Base-by-base conservation (phyloP, 106 monocot genomes). In the Amphibolis antarctica region DNA sequence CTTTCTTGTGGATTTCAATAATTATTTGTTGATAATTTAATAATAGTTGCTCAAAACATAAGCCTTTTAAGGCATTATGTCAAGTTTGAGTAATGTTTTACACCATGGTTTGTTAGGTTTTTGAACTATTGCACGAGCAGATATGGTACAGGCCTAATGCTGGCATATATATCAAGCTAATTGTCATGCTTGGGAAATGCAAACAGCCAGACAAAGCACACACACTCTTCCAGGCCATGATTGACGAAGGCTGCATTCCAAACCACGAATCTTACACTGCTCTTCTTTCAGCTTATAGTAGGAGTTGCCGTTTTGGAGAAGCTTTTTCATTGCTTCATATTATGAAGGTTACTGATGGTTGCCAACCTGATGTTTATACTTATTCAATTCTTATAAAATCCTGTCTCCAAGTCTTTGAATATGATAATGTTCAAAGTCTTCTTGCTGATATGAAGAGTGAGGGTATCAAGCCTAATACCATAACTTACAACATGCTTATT, bases 181-280 rank as follows among this genome's bases (percentile, higher is more conserved):
- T 96, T 67, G 89, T 90, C 51, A 96, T 96, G 94, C 86, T 96
- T 55, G 94, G 89, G 14, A 96, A 96, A 78, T 96, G 94, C 63
- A 86, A 84, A 61, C 94, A 96, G 55, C 86, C 94, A 9, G 76
- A 86, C 73, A 84, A 59, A 76, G 94, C 94, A 21, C 89, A 84
- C 50, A 49, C 53, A 28, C 84, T 96, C 9, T 96, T 96, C 49
- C 76, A 86, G 67, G 67, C 80, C 11, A 96, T 96, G 94, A 63
- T 84, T 46, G 84, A 90, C 51, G 94, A 96, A 77, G 89, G 94
- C 19, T 90, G 86, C 56, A 66, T 75, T 13, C 66, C 82, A 70
- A 96, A 84, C 49, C 86, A 76, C 67, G 94, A 89, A 62, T 84
- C 84, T 18, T 96, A 96, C 67, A 96, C 89, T 50, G 94, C 94